A percentile compares a stretch with the other conserved stretches of the same genome.
Conservation (phyloP, 306 rosid genomes). For the Trifolium repens region DNA sequence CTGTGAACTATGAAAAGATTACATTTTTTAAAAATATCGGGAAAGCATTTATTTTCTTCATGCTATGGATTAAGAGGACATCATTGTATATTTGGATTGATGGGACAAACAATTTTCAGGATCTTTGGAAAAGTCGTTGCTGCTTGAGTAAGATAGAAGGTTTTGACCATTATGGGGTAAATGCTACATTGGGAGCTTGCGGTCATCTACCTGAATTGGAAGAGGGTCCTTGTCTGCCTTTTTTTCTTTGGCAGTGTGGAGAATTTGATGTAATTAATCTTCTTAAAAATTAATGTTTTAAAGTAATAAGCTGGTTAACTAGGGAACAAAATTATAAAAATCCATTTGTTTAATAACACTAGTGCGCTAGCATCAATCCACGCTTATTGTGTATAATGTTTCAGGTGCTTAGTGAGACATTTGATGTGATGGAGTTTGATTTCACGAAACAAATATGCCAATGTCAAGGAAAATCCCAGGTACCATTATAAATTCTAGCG, state of each 20-base stretch:
- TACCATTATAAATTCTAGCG: slow-evolving; percentile 43
- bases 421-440: slow-evolving; percentile 84
- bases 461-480: slow-evolving; percentile 73
- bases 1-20: slow-evolving; percentile 3
- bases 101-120: no score
- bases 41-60: no score
- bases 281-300: slow-evolving; percentile 27
- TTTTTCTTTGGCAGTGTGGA: slow-evolving; percentile 82
- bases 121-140: no score
- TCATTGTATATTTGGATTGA: no score
- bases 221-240: slow-evolving; percentile 74
- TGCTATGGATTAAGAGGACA: no score
- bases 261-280: slow-evolving; percentile 59
- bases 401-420: no score
- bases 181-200: slow-evolving; percentile 77
- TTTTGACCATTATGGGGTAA: slow-evolving; percentile 78
- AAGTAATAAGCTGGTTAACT: slow-evolving; percentile 10
- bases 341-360: no score
- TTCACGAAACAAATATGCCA: slow-evolving; percentile 64
- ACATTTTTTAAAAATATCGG: no score
- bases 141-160: slow-evolving; percentile 70
- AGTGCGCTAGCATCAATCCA: slow-evolving; percentile 8
- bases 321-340: background rate
- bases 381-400: slow-evolving; percentile 34
- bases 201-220: slow-evolving; percentile 58